These are phyloP conservation scores for Diaporthe nobilis DNA, from an alignment of 2,329 filamentous ascomycete species.

Conservation along the genomic window DNA sequence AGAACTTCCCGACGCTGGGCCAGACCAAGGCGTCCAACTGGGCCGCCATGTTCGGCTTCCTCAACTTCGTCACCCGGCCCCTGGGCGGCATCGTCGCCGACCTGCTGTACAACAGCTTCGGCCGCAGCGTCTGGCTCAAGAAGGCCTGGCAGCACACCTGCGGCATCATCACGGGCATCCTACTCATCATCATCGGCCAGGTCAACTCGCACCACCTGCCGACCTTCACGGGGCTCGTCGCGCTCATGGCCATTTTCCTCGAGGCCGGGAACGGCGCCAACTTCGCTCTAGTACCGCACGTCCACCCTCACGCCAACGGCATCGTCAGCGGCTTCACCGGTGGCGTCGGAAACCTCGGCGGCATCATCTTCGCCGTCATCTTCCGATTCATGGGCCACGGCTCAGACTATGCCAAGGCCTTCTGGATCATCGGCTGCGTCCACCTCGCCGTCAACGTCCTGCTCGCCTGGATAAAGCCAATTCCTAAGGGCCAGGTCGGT, in stretches of 20 bases:
- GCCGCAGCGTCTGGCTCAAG: slow-evolving; percentile 58
- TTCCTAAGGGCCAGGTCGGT: slow-evolving; percentile 68
- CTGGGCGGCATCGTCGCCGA: slow-evolving; percentile 73
- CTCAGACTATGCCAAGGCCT: slow-evolving; percentile 75
- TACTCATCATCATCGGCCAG: slow-evolving; percentile 74
- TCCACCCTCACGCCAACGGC: slow-evolving; percentile 87
- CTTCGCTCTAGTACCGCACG: slow-evolving; percentile 89
- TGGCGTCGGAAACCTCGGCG: slow-evolving; percentile 86
- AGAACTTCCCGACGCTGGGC: slow-evolving; percentile 70
- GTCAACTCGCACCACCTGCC: slow-evolving; percentile 73
- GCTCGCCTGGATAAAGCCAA: slow-evolving; percentile 69
- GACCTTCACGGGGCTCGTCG: slow-evolving; percentile 83
- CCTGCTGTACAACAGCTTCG: slow-evolving; percentile 58
- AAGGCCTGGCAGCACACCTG: slow-evolving; percentile 73
- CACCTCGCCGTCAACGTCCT: slow-evolving; percentile 78
- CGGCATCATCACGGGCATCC: slow-evolving; percentile 72
- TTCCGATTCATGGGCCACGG: slow-evolving; percentile 80
- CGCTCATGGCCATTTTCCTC: slow-evolving; percentile 84
- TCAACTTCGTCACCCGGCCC: slow-evolving; percentile 78
- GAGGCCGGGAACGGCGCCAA: slow-evolving; percentile 90
- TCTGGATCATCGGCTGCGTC: slow-evolving; percentile 88
- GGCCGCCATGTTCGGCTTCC: slow-evolving; percentile 81
- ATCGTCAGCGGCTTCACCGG: slow-evolving; percentile 83
- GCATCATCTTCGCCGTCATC: slow-evolving; percentile 86
- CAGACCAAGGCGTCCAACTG: slow-evolving; percentile 71